These are phyloP conservation scores for Zizania palustris DNA, from an alignment of 202 grass and related monocot species.

Conservation along the genomic window DNA sequence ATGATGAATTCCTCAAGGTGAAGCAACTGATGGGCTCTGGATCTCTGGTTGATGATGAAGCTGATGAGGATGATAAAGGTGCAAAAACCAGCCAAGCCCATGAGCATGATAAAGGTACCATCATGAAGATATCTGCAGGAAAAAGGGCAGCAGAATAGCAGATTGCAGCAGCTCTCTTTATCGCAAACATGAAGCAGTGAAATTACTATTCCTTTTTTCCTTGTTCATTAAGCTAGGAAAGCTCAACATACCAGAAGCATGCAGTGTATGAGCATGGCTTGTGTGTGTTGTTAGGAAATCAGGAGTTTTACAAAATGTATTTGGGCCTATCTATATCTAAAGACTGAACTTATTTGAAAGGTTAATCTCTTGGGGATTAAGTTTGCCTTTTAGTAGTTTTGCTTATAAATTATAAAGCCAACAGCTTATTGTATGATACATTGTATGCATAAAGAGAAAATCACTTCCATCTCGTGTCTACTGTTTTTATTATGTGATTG, in stretches of 20 bases:
- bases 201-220: conserved; percentile 9
- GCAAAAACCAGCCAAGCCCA: conserved; percentile 40
- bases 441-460: too few relatives aligned
- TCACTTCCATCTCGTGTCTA: too few relatives aligned
- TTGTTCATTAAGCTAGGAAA: conserved; percentile 22
- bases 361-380: too few relatives aligned
- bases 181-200: conserved; percentile 24
- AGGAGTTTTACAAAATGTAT: too few relatives aligned
- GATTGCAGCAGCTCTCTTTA: background rate
- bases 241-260: background rate
- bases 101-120: background rate
- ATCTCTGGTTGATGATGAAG: conserved; percentile 65
- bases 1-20: conserved; percentile 85
- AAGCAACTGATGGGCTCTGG: conserved; percentile 75
- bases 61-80: conserved; percentile 31
- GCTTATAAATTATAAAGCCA: too few relatives aligned
- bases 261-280: conserved; percentile 10
- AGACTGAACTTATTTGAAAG: too few relatives aligned
- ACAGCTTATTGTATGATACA: too few relatives aligned
- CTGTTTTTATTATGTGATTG: too few relatives aligned
- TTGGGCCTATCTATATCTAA: too few relatives aligned
- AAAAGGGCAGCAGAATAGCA: background rate
- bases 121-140: background rate
- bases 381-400: too few relatives aligned
- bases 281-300: background rate